Evolutionary conservation across 805 yeast genomes (phyloP), one percentile per base, ranked within the genome.

Genomic region (Wickerhamiella spandovensis): DNA sequence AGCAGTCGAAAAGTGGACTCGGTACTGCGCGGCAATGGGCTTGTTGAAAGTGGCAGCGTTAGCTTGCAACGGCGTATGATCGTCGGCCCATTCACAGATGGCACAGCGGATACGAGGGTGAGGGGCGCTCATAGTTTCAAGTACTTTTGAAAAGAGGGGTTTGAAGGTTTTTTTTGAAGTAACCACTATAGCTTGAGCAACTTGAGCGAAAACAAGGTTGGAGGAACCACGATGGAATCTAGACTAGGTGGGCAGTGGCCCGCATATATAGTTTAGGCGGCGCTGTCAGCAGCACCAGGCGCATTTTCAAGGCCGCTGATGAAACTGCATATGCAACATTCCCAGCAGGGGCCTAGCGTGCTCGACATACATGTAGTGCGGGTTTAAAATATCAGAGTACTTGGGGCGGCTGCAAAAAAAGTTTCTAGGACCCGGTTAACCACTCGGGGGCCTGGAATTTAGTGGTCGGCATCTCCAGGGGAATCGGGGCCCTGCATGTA

Each of bases 71-170:
- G 47, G 22, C 8, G 20, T 47, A 32, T 37, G 53, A 50, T 58
- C 57, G 42, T 59, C 63, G 23, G 58, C 58, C 62, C 64, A 59
- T 43, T 56, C 60, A 53, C 64, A 59, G 38, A 60, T 57, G 18
- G 60, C 59, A 37, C 63, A 60, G 15, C 47, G 24, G 17, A 47
- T 22, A 5, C 24, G 35, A 28, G 38, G 38, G 15, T n/a, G n/a
- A n/a, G 37, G 23, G 24, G 4, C 9, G 22, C n/a, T 44, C 46
- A 44, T 44, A 5, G 3, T 13, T n/a, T n/a, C n/a, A n/a, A n/a
- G n/a, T n/a, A n/a, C n/a, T n/a, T n/a, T n/a, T n/a, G n/a, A n/a
- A n/a, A n/a, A n/a, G n/a, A n/a, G n/a, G n/a, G n/a, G n/a, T n/a
- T n/a, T n/a, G n/a, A n/a, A n/a, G n/a, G n/a, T n/a, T n/a, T n/a